These are phyloP conservation scores for Boletus sp. DNA, from an alignment of 1,284 basidiomycete genomes.

Conservation along the genomic window DNA sequence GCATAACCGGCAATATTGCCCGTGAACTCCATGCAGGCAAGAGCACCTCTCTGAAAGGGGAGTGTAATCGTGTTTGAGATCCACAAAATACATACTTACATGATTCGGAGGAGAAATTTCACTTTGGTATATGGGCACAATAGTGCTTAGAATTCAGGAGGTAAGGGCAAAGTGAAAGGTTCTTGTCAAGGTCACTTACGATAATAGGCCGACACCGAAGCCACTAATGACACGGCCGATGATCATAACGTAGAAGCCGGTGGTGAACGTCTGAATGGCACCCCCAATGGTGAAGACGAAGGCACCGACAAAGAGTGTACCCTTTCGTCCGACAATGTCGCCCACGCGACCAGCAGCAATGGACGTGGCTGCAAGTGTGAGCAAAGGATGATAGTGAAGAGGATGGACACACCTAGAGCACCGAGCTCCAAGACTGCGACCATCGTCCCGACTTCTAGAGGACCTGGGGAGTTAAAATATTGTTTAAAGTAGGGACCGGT, in stretches of 20 bases:
- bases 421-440: slow-evolving; percentile 91
- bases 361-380: slow-evolving; percentile 67
- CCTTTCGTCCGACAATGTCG: slow-evolving; percentile 83
- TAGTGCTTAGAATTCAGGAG: slow-evolving; percentile 55
- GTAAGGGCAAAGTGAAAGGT: slow-evolving; percentile 2
- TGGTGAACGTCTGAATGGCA: slow-evolving; percentile 83
- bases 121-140: slow-evolving; percentile 96
- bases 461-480: slow-evolving; percentile 76
- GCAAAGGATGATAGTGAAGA: neutral
- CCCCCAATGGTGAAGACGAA: slow-evolving; percentile 87
- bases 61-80: slow-evolving; percentile 9
- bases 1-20: slow-evolving; percentile 93
- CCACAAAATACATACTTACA: slow-evolving; percentile 43
- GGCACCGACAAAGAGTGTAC: slow-evolving; percentile 86
- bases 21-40: slow-evolving; percentile 97
- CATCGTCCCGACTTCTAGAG: slow-evolving; percentile 76
- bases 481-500: slow-evolving; percentile 88
- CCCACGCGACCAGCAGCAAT: slow-evolving; percentile 85
- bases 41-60: slow-evolving; percentile 66
- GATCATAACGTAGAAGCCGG: slow-evolving; percentile 84
- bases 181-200: slow-evolving; percentile 49
- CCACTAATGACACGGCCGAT: slow-evolving; percentile 85
- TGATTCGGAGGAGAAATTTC: slow-evolving; percentile 95
- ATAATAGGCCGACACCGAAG: slow-evolving; percentile 90
- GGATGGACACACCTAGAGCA: slow-evolving; percentile 67